phyloP scores from a whole-genome alignment of 2,329 filamentous ascomycete genomes.

The Alternaria sp. region DNA sequence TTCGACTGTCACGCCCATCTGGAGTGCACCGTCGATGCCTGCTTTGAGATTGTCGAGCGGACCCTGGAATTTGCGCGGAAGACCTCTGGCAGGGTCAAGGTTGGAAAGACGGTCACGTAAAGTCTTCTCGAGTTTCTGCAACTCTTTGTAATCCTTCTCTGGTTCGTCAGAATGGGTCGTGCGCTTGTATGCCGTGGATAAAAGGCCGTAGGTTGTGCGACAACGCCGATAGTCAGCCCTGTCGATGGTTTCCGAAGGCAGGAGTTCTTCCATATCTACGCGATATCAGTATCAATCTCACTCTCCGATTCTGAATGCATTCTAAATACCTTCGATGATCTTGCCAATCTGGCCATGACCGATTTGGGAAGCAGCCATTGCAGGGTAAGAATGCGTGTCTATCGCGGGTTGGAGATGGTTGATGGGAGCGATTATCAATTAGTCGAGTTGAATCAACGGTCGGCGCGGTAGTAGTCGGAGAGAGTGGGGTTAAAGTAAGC shows the following conservation, averaged over 20 bases:
- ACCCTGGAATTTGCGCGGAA: conserved; percentile 23
- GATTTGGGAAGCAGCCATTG: neutral
- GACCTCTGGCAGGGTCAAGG: conserved; percentile 21
- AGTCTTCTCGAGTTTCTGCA: conserved; percentile 19
- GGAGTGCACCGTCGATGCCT: conserved; percentile 17
- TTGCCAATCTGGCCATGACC: conserved; percentile 24
- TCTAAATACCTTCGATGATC: conserved; percentile 14
- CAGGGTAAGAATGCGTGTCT: neutral
- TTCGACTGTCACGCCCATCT: conserved; percentile 9
- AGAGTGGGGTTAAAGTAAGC: neutral
- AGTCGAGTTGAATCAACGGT: neutral
- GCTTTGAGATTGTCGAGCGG: conserved; percentile 23
- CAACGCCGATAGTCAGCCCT: conserved; percentile 20
- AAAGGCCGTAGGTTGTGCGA: conserved; percentile 26
- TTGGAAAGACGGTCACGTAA: conserved; percentile 21
- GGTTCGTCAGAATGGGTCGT: conserved; percentile 12
- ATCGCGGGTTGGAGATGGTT: neutral
- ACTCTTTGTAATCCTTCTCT: conserved; percentile 23
- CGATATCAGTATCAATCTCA: neutral
- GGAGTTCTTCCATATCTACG: conserved; percentile 21
- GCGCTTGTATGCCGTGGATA: conserved; percentile 21
- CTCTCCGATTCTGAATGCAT: neutral
- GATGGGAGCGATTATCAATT: neutral
- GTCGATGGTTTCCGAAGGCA: conserved; percentile 23
- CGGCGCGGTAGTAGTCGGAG: neutral